Evolutionary conservation across 192 early-diverging fungal species (phyloP).

Genomic region (Coemansia sp.): DNA sequence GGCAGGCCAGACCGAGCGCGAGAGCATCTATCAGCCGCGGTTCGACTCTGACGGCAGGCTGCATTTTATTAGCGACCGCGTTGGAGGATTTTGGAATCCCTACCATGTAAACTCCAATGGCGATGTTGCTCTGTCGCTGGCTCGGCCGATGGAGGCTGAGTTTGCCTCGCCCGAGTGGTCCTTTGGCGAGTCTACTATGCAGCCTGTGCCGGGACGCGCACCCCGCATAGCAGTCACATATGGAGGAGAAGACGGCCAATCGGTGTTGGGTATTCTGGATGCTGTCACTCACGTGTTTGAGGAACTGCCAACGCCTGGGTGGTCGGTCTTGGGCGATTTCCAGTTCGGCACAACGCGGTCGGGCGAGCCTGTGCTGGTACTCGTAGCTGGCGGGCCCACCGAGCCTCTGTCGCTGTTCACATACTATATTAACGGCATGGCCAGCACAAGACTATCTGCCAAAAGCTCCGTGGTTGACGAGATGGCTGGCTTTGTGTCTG

Average conservation of each 20-base stretch:
- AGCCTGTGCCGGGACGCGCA: slow-evolving; percentile 28
- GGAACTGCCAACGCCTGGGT: slow-evolving; percentile 38
- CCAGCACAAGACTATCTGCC: neutral
- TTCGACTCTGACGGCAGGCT: slow-evolving; percentile 61
- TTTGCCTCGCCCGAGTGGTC: slow-evolving; percentile 65
- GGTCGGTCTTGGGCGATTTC: slow-evolving; percentile 31
- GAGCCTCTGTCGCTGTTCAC: slow-evolving; percentile 34
- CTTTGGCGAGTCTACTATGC: slow-evolving; percentile 49
- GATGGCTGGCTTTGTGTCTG: slow-evolving; percentile 59
- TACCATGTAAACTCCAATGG: slow-evolving; percentile 54
- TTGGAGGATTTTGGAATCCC: slow-evolving; percentile 71
- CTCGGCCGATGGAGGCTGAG: slow-evolving; percentile 59
- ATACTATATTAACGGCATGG: slow-evolving; percentile 38
- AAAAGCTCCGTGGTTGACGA: neutral
- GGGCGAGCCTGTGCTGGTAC: slow-evolving; percentile 37
- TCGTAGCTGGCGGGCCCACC: slow-evolving; percentile 37
- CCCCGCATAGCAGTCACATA: slow-evolving; percentile 31
- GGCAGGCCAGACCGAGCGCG: slow-evolving; percentile 27
- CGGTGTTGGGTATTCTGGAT: slow-evolving; percentile 36
- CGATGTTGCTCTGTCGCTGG: slow-evolving; percentile 48
- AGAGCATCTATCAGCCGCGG: slow-evolving; percentile 63
- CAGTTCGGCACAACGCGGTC: slow-evolving; percentile 34
- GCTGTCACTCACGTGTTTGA: slow-evolving; percentile 27
- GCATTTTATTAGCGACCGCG: slow-evolving; percentile 68
- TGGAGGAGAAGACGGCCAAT: slow-evolving; percentile 8